A percentile compares a stretch with the other conserved stretches of the same genome.
Conservation (phyloP, 2,329 filamentous ascomycete genomes). For the Erysiphe neolycopersici region DNA sequence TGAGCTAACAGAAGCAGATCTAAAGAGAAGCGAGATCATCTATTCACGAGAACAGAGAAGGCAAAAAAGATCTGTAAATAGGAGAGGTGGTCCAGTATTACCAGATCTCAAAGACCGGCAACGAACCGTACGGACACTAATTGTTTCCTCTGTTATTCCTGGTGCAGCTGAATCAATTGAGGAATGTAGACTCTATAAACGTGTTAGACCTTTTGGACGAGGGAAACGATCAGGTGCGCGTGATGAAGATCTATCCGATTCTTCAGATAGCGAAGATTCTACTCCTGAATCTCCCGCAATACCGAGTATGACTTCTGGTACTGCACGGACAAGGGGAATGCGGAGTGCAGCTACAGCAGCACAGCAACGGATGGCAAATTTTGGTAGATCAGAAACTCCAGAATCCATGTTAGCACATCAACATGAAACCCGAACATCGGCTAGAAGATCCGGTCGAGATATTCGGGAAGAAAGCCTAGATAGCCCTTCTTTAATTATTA, state of each 20-base stretch:
- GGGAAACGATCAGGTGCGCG: slow-evolving; percentile 26
- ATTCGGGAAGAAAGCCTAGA: slow-evolving; percentile 56
- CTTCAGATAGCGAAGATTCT: slow-evolving; percentile 77
- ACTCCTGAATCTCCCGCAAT: slow-evolving; percentile 62
- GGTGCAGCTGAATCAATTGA: slow-evolving; percentile 59
- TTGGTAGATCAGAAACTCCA: slow-evolving; percentile 69
- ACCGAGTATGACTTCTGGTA: slow-evolving; percentile 41
- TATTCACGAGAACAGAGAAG: slow-evolving; percentile 82
- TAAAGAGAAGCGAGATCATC: slow-evolving; percentile 75
- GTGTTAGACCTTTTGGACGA: slow-evolving; percentile 30
- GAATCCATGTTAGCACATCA: slow-evolving; percentile 43
- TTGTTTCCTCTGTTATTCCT: slow-evolving; percentile 79
- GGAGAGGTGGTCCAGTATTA: slow-evolving; percentile 69
- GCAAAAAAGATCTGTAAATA: slow-evolving; percentile 85
- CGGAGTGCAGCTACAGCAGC: slow-evolving; percentile 69
- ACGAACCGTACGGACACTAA: slow-evolving; percentile 70
- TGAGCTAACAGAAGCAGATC: slow-evolving; percentile 69
- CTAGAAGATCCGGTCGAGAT: slow-evolving; percentile 29
- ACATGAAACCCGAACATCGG: slow-evolving; percentile 45
- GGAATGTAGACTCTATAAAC: slow-evolving; percentile 69
- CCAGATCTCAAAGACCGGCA: slow-evolving; percentile 93
- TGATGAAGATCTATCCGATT: slow-evolving; percentile 45
- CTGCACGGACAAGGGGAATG: slow-evolving; percentile 66
- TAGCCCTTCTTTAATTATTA: slow-evolving; percentile 37
- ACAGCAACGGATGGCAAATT: slow-evolving; percentile 60